These are phyloP conservation scores for Neurospora sp. DNA, from an alignment of 495 filamentous ascomycete genomes.

Conservation along the genomic window DNA sequence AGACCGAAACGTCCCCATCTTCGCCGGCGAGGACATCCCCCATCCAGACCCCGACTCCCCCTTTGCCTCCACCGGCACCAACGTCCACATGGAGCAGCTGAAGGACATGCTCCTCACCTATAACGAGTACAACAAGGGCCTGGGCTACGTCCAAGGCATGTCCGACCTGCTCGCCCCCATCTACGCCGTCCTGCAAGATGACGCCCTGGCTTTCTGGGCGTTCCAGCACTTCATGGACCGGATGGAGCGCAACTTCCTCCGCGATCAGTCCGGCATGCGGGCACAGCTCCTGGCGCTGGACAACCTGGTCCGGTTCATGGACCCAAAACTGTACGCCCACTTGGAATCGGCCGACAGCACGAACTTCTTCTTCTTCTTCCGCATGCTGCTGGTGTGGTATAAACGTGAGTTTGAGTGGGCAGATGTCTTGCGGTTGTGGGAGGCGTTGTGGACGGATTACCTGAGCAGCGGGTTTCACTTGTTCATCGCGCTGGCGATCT, in stretches of 20 bases:
- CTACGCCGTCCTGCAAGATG: slow-evolving; percentile 35
- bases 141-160: slow-evolving; percentile 98
- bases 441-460: slow-evolving; percentile 90
- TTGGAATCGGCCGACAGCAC: slow-evolving; percentile 83
- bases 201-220: slow-evolving; percentile 78
- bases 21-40: slow-evolving; percentile 93
- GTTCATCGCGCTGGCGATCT: slow-evolving; percentile 84
- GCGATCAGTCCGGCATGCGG: slow-evolving; percentile 93
- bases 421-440: slow-evolving; percentile 84
- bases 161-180: slow-evolving; percentile 87
- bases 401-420: slow-evolving; percentile 91
- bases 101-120: slow-evolving; percentile 99
- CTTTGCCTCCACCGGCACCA: slow-evolving; percentile 82
- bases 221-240: slow-evolving; percentile 95
- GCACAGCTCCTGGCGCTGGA: slow-evolving; percentile 82
- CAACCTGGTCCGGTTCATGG: slow-evolving; percentile 91
- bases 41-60: slow-evolving; percentile 96
- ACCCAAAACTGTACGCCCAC: slow-evolving; percentile 86
- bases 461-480: slow-evolving; percentile 82
- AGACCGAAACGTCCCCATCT: slow-evolving; percentile 84
- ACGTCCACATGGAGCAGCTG: slow-evolving; percentile 95
- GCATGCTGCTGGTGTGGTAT: slow-evolving; percentile 97
- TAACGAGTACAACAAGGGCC: slow-evolving; percentile 87
- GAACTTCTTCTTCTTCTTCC: slow-evolving; percentile 99
- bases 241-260: slow-evolving; percentile 95